These are phyloP conservation scores for Ilex aquifolium DNA, from an alignment of 257 asterid genomes.

Conservation along the genomic window DNA sequence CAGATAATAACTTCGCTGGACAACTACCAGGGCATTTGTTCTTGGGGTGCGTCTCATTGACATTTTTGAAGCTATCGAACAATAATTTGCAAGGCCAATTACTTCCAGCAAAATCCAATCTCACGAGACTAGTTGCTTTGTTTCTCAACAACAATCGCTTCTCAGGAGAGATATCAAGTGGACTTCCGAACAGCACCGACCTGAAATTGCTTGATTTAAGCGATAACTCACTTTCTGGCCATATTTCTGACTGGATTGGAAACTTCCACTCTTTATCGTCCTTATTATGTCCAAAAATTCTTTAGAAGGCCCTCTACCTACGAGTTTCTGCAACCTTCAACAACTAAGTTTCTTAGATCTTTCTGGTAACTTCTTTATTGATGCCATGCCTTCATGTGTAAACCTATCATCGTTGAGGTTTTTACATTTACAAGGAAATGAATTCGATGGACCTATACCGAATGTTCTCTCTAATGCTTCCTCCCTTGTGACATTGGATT, in stretches of 20 bases:
- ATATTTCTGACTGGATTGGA: conserved; percentile 18
- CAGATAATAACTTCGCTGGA: too few species aligned
- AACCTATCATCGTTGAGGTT: conserved; percentile 14
- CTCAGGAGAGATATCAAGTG: conserved; percentile 13
- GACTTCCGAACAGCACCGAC: conserved; percentile 8
- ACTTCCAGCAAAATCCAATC: conserved; percentile 17
- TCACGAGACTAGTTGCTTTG: neutral
- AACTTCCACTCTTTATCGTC: neutral
- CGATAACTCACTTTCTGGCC: too few species aligned
- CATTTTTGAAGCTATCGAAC: too few species aligned
- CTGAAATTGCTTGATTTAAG: conserved; percentile 1
- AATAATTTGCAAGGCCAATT: too few species aligned
- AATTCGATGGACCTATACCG: conserved; percentile 13
- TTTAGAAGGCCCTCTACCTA: too few species aligned
- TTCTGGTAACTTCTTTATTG: conserved; percentile 13
- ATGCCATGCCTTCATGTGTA: conserved; percentile 17
- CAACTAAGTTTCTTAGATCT: conserved; percentile 12
- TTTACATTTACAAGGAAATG: conserved; percentile 20
- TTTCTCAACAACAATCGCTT: conserved; percentile 18
- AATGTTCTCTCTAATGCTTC: conserved; percentile 1
- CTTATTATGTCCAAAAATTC: conserved; percentile 11
- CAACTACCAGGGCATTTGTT: too few species aligned
- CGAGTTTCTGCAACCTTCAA: conserved; percentile 11
- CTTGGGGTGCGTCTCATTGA: too few species aligned
- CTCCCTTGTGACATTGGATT: too few species aligned